These are phyloP conservation scores for Pseudonitzschia pungens DNA, from an alignment of 108 stramenopile genomes.

Conservation along the genomic window DNA sequence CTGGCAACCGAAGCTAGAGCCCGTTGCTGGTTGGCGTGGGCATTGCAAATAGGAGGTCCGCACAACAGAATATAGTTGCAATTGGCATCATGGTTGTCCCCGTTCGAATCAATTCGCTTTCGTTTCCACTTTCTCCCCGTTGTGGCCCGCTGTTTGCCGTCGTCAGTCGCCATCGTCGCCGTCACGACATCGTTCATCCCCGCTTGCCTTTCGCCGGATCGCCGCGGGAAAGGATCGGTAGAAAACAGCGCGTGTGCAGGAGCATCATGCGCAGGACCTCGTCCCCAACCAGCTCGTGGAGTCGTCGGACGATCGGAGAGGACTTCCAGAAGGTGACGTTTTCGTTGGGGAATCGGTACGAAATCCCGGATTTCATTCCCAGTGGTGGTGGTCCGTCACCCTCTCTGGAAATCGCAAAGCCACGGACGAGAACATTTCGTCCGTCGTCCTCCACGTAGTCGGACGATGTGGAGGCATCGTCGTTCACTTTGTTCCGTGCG, in stretches of 20 bases:
- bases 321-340: constrained; percentile 51
- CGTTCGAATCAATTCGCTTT: background rate
- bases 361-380: constrained; percentile 22
- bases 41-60: constrained; percentile 54
- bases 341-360: constrained; percentile 20
- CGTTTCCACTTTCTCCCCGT: background rate
- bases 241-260: constrained; percentile 43
- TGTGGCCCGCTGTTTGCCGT: background rate
- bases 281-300: constrained; percentile 48
- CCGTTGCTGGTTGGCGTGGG: constrained; percentile 7
- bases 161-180: background rate
- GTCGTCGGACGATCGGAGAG: constrained; percentile 11
- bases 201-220: background rate
- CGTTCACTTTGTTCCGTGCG: background rate
- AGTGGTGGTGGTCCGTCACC: constrained; percentile 10
- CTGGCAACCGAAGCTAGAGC: too few species aligned
- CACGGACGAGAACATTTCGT: constrained; percentile 5
- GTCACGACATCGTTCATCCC: too few species aligned
- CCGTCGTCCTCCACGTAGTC: background rate
- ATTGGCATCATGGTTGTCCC: background rate
- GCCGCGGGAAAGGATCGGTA: constrained; percentile 24
- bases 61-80: constrained; percentile 65
- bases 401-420: constrained; percentile 8
- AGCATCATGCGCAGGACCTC: constrained; percentile 49
- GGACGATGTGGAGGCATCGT: background rate